Conservation (phyloP, 2,329 filamentous ascomycete genomes). For the Scedosporium dehoogii region DNA sequence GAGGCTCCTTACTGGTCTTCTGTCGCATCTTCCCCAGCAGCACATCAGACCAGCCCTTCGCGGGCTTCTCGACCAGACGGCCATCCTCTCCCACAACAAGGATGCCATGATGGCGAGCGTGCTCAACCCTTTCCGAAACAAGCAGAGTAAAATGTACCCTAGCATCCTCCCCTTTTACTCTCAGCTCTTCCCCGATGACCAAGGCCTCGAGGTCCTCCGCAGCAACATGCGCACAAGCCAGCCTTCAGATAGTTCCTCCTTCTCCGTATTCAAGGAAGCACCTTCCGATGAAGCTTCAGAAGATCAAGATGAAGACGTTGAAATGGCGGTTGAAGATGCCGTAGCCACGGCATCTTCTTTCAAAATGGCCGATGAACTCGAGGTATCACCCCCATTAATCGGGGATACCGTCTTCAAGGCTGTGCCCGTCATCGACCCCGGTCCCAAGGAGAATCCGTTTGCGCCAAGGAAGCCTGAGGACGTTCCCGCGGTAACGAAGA, state of each 20-base stretch:
- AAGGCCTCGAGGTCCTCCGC: constrained; percentile 61
- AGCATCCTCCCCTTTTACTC: constrained; percentile 75
- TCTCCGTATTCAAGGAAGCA: constrained; percentile 3
- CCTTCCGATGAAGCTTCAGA: constrained; percentile 12
- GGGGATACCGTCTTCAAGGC: not conserved
- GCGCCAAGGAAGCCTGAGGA: constrained; percentile 15
- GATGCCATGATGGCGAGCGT: constrained; percentile 73
- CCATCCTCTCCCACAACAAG: constrained; percentile 59
- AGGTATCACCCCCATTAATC: not conserved
- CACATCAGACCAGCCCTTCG: constrained; percentile 62
- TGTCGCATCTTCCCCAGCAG: constrained; percentile 55
- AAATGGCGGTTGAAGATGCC: constrained; percentile 20
- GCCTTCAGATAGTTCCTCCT: not conserved
- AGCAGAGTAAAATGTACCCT: constrained; percentile 53
- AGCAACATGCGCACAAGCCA: constrained; percentile 41
- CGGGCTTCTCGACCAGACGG: constrained; percentile 68
- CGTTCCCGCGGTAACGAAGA: constrained; percentile 23
- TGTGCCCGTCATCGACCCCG: not conserved
- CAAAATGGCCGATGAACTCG: not conserved
- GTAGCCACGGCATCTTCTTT: constrained; percentile 11
- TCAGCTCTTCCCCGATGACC: constrained; percentile 50
- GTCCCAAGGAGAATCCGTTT: constrained; percentile 24
- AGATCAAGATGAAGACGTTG: constrained; percentile 27
- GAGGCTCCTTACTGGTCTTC: constrained; percentile 49
- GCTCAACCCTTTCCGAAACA: constrained; percentile 61